These are phyloP conservation scores for Cytospora schulzeri DNA, from an alignment of 2,329 filamentous ascomycete genomes.

Conservation along the genomic window DNA sequence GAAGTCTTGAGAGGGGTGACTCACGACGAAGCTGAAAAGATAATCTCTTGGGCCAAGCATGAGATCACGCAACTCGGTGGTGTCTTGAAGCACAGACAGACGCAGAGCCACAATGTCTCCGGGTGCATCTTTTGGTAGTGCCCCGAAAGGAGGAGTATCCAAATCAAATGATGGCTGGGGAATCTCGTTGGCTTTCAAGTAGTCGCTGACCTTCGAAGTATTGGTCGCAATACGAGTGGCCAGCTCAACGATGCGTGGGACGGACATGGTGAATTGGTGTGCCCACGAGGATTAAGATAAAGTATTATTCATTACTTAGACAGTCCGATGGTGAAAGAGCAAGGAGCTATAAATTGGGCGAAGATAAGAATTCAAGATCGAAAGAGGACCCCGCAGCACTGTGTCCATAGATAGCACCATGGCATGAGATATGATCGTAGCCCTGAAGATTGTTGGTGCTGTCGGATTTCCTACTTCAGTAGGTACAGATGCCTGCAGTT, in stretches of 20 bases:
- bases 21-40: conserved; percentile 29
- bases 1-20: too few relatives aligned
- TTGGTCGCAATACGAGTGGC: conserved; percentile 1
- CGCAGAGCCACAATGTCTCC: conserved; percentile 26
- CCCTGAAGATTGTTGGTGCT: too few relatives aligned
- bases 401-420: too few relatives aligned
- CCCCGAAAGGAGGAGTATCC: conserved; percentile 22
- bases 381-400: too few relatives aligned
- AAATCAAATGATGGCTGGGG: conserved; percentile 31
- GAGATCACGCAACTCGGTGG: conserved; percentile 30
- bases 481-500: too few relatives aligned
- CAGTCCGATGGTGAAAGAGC: too few relatives aligned
- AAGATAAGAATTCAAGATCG: too few relatives aligned
- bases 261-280: not conserved
- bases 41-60: conserved; percentile 32
- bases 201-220: not conserved
- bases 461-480: too few relatives aligned
- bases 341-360: too few relatives aligned
- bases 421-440: too few relatives aligned
- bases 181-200: conserved; percentile 20
- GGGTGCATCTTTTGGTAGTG: conserved; percentile 19
- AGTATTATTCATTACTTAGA: too few relatives aligned
- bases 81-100: conserved; percentile 31
- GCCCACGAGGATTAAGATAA: too few relatives aligned
- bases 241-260: not conserved